These are phyloP conservation scores for Pseudocercospora cruenta DNA, from an alignment of 2,329 filamentous ascomycete genomes.

Conservation along the genomic window DNA sequence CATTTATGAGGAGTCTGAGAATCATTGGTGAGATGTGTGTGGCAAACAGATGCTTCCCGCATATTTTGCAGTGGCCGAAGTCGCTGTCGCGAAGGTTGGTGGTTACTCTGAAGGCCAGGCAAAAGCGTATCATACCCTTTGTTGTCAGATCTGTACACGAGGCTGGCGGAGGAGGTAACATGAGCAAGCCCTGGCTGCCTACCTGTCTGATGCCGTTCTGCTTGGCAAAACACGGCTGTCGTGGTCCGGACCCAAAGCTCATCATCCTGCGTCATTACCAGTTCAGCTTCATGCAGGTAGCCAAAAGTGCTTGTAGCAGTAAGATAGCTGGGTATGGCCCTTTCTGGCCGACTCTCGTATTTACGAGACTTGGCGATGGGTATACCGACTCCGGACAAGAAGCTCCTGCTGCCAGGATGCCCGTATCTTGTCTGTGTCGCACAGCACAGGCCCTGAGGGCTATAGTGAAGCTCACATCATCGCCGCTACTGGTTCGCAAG, in stretches of 20 bases:
- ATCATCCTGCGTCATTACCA: not conserved
- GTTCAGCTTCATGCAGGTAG: not conserved
- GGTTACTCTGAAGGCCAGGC: too few species aligned
- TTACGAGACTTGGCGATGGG: not conserved
- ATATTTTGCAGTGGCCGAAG: too few species aligned
- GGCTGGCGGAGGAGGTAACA: too few species aligned
- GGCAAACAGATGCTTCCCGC: too few species aligned
- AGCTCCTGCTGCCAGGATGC: not conserved
- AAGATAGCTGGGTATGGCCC: not conserved
- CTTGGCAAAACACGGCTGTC: not conserved
- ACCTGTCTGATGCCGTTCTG: too few species aligned
- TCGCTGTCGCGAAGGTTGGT: too few species aligned
- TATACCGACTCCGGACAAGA: not conserved
- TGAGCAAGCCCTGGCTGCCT: not conserved
- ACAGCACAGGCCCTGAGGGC: not conserved
- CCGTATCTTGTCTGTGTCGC: not conserved
- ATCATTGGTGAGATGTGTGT: too few species aligned
- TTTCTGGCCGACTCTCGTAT: not conserved
- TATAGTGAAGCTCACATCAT: not conserved
- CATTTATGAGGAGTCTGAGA: too few species aligned
- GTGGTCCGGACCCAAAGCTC: not conserved
- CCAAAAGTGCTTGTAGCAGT: fast-evolving
- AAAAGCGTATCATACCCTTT: too few species aligned
- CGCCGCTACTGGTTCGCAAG: not conserved
- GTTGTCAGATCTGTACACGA: too few species aligned